Conservation (phyloP, 176 grass and related monocot genomes). For the Cenchrus purpureus region DNA sequence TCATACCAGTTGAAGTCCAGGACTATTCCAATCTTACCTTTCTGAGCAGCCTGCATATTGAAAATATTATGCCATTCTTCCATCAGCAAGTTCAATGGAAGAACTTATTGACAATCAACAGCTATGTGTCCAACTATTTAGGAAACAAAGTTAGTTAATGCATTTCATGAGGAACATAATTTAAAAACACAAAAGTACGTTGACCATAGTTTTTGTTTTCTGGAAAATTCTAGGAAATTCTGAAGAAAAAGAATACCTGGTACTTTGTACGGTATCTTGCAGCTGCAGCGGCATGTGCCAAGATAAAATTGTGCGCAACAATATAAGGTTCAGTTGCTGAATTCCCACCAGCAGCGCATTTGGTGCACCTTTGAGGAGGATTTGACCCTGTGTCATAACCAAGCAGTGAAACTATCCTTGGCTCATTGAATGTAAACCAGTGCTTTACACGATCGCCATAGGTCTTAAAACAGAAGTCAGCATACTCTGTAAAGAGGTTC, state of each 20-base stretch:
- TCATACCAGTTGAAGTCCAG: slow-evolving; percentile 79
- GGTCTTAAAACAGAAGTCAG: slow-evolving; percentile 75
- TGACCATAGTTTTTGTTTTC: neutral
- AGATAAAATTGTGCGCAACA: slow-evolving; percentile 69
- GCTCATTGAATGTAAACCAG: slow-evolving; percentile 87
- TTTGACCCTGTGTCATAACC: slow-evolving; percentile 56
- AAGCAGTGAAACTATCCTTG: slow-evolving; percentile 55
- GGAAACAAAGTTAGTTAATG: neutral
- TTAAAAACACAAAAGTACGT: neutral
- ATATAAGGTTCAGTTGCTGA: slow-evolving; percentile 74
- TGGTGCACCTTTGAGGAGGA: slow-evolving; percentile 64
- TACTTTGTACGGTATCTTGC: slow-evolving; percentile 70
- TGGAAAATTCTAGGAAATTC: neutral
- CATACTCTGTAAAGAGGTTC: slow-evolving; percentile 61
- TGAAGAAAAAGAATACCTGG: slow-evolving; percentile 60
- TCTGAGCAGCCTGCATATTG: slow-evolving; percentile 50
- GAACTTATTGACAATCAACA: neutral
- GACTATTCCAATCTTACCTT: slow-evolving; percentile 73
- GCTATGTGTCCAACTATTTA: neutral
- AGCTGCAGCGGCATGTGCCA: slow-evolving; percentile 74
- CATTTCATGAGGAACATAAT: slow-evolving; percentile 23
- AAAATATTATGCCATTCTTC: slow-evolving; percentile 5
- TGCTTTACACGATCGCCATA: slow-evolving; percentile 81
- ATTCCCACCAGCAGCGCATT: slow-evolving; percentile 57
- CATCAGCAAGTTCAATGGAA: slow-evolving; percentile 13